phyloP scores from a whole-genome alignment of 2,329 filamentous ascomycete species.

The Madurella mycetomatis region DNA sequence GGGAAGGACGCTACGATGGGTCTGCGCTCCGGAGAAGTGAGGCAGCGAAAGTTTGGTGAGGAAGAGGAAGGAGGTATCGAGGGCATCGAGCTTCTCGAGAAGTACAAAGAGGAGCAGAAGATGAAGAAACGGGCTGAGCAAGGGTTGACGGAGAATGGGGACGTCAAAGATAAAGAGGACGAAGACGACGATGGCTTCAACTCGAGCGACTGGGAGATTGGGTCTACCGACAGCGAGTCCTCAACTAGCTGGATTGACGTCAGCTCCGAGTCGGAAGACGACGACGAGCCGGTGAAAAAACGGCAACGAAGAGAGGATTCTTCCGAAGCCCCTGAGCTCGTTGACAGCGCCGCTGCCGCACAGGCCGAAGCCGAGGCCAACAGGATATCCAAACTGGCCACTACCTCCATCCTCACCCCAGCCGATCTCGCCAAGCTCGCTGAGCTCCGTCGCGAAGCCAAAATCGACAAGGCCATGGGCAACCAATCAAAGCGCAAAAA shows the following conservation, averaged over 20 bases:
- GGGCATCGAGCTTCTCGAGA: slow-evolving; percentile 82
- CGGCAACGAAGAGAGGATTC: slow-evolving; percentile 47
- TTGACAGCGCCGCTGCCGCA: slow-evolving; percentile 36
- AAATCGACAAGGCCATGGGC: slow-evolving; percentile 61
- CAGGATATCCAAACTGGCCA: slow-evolving; percentile 72
- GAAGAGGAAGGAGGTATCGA: slow-evolving; percentile 78
- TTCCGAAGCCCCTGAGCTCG: slow-evolving; percentile 27
- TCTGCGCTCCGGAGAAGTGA: slow-evolving; percentile 66
- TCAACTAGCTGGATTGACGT: slow-evolving; percentile 94
- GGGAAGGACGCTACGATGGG: slow-evolving; percentile 88
- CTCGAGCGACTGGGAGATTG: slow-evolving; percentile 58
- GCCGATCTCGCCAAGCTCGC: slow-evolving; percentile 93
- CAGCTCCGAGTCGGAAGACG: slow-evolving; percentile 75
- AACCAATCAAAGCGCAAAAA: slow-evolving; percentile 44
- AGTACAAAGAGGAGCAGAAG: slow-evolving; percentile 90
- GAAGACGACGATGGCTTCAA: slow-evolving; percentile 55
- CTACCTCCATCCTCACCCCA: slow-evolving; percentile 87
- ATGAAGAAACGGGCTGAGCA: slow-evolving; percentile 66
- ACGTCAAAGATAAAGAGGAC: slow-evolving; percentile 56
- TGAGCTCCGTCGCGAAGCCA: slow-evolving; percentile 73
- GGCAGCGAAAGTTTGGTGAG: slow-evolving; percentile 77
- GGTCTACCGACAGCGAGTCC: slow-evolving; percentile 57
- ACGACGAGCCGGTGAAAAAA: slow-evolving; percentile 65
- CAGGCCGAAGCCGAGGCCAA: slow-evolving; percentile 42
- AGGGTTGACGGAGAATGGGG: slow-evolving; percentile 55